phyloP scores from a whole-genome alignment of 2,329 filamentous ascomycete genomes.

The Anisogramma anomala region DNA sequence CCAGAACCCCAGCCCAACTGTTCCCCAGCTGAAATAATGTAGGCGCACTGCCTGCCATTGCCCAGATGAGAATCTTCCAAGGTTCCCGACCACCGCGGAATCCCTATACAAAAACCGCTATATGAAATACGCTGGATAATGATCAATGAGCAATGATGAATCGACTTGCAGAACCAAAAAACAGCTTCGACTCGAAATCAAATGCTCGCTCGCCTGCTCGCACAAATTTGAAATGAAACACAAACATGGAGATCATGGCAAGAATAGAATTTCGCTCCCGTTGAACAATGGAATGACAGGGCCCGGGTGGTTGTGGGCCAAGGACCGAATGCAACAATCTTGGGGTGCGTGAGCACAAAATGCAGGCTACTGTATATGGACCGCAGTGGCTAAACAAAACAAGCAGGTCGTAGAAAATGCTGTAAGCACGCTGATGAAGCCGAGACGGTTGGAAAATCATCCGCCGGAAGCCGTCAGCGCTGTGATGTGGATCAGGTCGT shows the following conservation, averaged over 20 bases:
- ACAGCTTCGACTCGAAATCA: slow-evolving; percentile 19
- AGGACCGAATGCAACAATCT: slow-evolving; percentile 22
- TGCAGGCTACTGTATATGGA: slow-evolving; percentile 12
- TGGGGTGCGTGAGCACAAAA: slow-evolving; percentile 14
- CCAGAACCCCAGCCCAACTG: slow-evolving; percentile 12
- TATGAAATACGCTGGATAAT: slow-evolving; percentile 16
- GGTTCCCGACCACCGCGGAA: slow-evolving; percentile 8
- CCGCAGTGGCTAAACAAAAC: slow-evolving; percentile 15
- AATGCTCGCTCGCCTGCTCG: slow-evolving; percentile 30
- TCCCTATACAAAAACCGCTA: slow-evolving; percentile 9
- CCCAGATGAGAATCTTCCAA: slow-evolving; percentile 14
- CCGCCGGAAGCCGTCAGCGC: slow-evolving; percentile 14
- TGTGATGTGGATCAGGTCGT: slow-evolving; percentile 14
- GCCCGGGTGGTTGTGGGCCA: slow-evolving; percentile 18
- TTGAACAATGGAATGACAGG: neutral
- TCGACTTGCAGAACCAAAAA: slow-evolving; percentile 17
- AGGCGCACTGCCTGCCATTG: slow-evolving; percentile 12
- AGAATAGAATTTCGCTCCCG: neutral
- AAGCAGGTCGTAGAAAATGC: slow-evolving; percentile 1
- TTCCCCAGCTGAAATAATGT: no score
- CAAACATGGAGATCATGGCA: slow-evolving; percentile 22
- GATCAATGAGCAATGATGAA: slow-evolving; percentile 7
- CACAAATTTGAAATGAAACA: slow-evolving; percentile 19
- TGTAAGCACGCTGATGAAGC: slow-evolving; percentile 17
- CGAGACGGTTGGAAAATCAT: slow-evolving; percentile 11